Evolutionary conservation across 2,329 filamentous ascomycete species (phyloP), one percentile per base, ranked within the genome.

Genomic region (Bipolaris gigantea): DNA sequence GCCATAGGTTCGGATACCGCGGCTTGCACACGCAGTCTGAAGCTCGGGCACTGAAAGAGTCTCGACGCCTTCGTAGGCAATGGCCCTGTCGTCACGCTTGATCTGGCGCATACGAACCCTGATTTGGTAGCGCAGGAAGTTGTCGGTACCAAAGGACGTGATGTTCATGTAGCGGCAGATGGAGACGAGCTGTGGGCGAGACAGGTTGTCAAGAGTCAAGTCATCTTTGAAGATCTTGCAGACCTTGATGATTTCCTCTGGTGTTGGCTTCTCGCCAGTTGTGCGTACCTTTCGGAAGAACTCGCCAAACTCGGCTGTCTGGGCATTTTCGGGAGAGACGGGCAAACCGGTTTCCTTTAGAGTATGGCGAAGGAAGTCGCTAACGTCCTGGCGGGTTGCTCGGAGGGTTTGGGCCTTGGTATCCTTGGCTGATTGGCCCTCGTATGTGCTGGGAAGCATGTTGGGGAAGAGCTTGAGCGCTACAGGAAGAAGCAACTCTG

Each of bases 171-270:
- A 99, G 57, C 90, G 89, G 82, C 94, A 97, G 84, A 97, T 99
- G 51, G 89, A 96, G 27, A 99, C 93, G 47, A 99, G 81, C 77
- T 99, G 94, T 15, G 94, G 94, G 59, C 94, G 85, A 16, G 92
- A 97, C 62, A 99, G 80, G 77, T 99, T 99, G 85, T 99, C 94
- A 30, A 99, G 83, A 0, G 94, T 99, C 67, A 99, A 74, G 75
- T 99, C 94, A 73, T 99, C 94, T 75, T 94, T 95, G 85, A 99
- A 99, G 61, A 96, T 89, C 82, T 97, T 95, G 86, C 94, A 97
- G 60, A 99, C 93, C 78, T 94, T 96, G 81, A 99, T 96, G 60
- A 99, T 91, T 72, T 99, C 94, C 62, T 92, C 84, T 49, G 87
- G 84, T 4, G 90, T 94, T 1, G 94, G 94, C 41, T 88, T 83